Evolutionary conservation across 2,329 filamentous ascomycete species (phyloP).

Genomic region (Phaeosphaeriaceae sp.): DNA sequence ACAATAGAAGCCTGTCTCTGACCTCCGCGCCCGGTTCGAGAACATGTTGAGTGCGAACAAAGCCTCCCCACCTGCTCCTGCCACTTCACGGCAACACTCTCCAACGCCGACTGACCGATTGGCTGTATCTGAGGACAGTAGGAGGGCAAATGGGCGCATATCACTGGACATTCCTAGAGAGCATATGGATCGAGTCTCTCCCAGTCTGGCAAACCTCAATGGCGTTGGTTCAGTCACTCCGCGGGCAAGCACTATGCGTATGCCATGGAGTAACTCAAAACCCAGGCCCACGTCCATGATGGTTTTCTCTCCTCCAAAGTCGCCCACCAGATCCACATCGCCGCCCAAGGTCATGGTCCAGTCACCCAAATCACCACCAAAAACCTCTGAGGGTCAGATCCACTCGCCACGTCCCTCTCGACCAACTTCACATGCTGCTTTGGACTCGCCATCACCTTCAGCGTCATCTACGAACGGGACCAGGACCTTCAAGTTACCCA

Average conservation of each 20-base stretch:
- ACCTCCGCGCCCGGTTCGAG: conserved; percentile 80
- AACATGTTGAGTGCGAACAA: conserved; percentile 64
- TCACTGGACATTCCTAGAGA: conserved; percentile 52
- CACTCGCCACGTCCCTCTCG: conserved; percentile 45
- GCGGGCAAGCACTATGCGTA: conserved; percentile 42
- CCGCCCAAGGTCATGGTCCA: conserved; percentile 72
- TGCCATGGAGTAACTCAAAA: conserved; percentile 45
- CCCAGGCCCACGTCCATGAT: conserved; percentile 57
- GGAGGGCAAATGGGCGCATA: conserved; percentile 44
- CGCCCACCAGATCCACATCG: conserved; percentile 56
- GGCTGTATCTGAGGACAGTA: conserved; percentile 34
- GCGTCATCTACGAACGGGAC: conserved; percentile 23
- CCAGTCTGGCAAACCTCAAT: conserved; percentile 47
- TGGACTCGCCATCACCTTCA: conserved; percentile 29
- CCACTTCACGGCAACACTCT: conserved; percentile 36
- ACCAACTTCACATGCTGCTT: conserved; percentile 27
- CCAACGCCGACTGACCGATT: conserved; percentile 42
- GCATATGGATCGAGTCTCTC: conserved; percentile 25
- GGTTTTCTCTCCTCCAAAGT: conserved; percentile 54
- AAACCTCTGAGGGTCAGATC: conserved; percentile 43
- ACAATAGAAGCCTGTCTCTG: conserved; percentile 85
- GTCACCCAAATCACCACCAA: conserved; percentile 72
- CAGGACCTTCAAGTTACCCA: conserved; percentile 47
- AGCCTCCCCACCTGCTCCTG: conserved; percentile 24
- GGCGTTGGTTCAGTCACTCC: conserved; percentile 40